phyloP scores from a whole-genome alignment of 78 protist genomes.

The Planoprotostelium fungivorum region DNA sequence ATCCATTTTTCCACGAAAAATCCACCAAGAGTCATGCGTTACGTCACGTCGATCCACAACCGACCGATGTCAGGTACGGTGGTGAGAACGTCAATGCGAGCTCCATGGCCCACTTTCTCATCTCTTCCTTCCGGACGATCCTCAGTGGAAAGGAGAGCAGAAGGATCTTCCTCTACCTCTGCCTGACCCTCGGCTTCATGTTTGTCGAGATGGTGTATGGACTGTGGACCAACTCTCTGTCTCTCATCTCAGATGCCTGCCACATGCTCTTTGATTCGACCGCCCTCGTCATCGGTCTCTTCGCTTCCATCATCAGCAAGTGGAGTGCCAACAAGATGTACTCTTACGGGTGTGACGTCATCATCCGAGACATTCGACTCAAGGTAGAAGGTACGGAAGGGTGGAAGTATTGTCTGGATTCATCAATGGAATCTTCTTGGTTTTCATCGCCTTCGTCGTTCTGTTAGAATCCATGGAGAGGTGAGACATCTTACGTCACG shows the following conservation, averaged over 20 bases:
- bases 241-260: conserved; percentile 89
- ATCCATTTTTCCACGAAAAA: too few species aligned
- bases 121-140: not conserved
- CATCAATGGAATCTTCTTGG: conserved; percentile 84
- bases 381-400: conserved; percentile 79
- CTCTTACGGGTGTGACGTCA: conserved; percentile 75
- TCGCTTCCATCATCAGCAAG: conserved; percentile 72
- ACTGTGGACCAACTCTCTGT: conserved; percentile 82
- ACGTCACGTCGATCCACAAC: too few species aligned
- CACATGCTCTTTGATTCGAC: conserved; percentile 95
- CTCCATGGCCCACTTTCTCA: not conserved
- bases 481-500: not conserved
- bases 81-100: not conserved
- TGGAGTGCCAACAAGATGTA: conserved; percentile 56
- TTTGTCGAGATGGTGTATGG: conserved; percentile 91
- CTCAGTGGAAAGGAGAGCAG: not conserved
- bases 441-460: conserved; percentile 78
- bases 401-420: conserved; percentile 85
- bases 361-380: not conserved
- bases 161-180: conserved; percentile 73
- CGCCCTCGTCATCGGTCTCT: conserved; percentile 83
- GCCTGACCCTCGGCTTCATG: conserved; percentile 80
- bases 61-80: too few species aligned
- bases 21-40: too few species aligned
- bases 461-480: conserved; percentile 84